phyloP scores from a whole-genome alignment of 2,329 filamentous ascomycete species.

The Graphiopsis chlorocephala region DNA sequence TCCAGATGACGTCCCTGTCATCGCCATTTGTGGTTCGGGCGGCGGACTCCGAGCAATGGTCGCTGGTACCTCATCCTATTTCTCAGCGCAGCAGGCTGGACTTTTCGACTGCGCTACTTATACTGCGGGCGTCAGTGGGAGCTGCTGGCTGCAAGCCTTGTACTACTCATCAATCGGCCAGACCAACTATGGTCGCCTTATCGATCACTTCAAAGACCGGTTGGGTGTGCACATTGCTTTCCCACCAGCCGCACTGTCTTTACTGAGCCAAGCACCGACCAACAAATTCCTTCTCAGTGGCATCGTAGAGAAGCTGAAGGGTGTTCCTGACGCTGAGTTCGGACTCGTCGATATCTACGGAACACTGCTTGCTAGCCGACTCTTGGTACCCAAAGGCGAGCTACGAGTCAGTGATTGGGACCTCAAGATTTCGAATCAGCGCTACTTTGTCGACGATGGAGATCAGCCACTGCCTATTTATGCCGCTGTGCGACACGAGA shows the following conservation, averaged over 20 bases:
- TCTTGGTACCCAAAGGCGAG: slow-evolving; percentile 84
- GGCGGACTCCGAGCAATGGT: slow-evolving; percentile 87
- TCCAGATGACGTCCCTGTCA: slow-evolving; percentile 86
- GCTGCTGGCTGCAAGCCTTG: slow-evolving; percentile 89
- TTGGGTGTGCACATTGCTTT: slow-evolving; percentile 89
- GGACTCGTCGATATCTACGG: slow-evolving; percentile 94
- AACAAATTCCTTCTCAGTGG: slow-evolving; percentile 89
- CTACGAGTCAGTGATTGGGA: slow-evolving; percentile 72
- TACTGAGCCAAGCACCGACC: slow-evolving; percentile 83
- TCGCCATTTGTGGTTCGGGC: slow-evolving; percentile 91
- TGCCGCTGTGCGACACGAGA: slow-evolving; percentile 91
- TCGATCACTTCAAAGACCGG: slow-evolving; percentile 82
- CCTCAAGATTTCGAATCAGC: slow-evolving; percentile 88
- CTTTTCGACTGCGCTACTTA: slow-evolving; percentile 94
- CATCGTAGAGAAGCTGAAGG: slow-evolving; percentile 86
- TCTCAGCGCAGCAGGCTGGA: slow-evolving; percentile 80
- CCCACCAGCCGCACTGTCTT: slow-evolving; percentile 75
- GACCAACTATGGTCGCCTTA: slow-evolving; percentile 64
- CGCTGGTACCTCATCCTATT: slow-evolving; percentile 81
- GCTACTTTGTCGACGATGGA: slow-evolving; percentile 70
- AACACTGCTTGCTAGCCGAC: slow-evolving; percentile 74
- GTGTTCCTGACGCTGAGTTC: slow-evolving; percentile 74
- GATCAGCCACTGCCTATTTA: slow-evolving; percentile 90
- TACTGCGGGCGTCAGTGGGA: slow-evolving; percentile 90
- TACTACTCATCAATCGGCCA: slow-evolving; percentile 77